Base-by-base conservation (phyloP, 345 rosid species). In the Orychophragmus violaceus region DNA sequence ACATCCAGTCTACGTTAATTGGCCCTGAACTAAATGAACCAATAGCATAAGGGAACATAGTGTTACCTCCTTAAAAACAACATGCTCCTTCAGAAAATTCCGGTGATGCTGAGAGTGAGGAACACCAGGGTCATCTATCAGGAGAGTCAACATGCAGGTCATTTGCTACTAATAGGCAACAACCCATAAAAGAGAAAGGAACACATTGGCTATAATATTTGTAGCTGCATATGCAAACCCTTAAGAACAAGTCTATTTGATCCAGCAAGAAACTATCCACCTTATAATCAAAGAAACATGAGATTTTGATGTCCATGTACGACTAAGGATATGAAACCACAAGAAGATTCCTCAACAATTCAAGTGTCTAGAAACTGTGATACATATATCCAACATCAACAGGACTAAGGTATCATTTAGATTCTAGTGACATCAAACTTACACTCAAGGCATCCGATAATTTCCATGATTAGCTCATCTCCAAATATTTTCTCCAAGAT, bases 381-480 rank as follows among this genome's bases (percentile, higher is more conserved):
- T 49, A 52, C 21, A 66, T 14, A 66, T 50, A 59, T 13, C 11
- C 16, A 32, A 72, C 39, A 56, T 6, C 55, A 22, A 50, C 13
- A 33, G 16, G n/a, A 27, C 27, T 56, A 32, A 56, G 27, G 14
- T 28, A 59, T 59, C 62, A 59, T 22, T 23, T 30, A 60, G 23
- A 16, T 52, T 52, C 19, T 45, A 67, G 35, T 19, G 69, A 62
- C 33, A 56, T 29, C 22, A 75, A 17, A 69, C 96, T 86, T 84
- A 95, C 99, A 85, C 82, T 95, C 99, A 11, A 95, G 97, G 62
- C 96, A 82, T 58, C 99, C 99, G 23, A 95, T 87, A 62, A 91
- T 81, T 72, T 95, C 96, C 93, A 95, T 88, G 68, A 95, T 82
- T 69, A 89, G 75, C 60, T 95, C 99, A 83, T 95, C 96, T 74